Percentiles rank a stretch among this genome's conserved stretches.
phyloP scores from a whole-genome alignment of 2,329 filamentous ascomycete genomes.

The Paecilomyces niveus region DNA sequence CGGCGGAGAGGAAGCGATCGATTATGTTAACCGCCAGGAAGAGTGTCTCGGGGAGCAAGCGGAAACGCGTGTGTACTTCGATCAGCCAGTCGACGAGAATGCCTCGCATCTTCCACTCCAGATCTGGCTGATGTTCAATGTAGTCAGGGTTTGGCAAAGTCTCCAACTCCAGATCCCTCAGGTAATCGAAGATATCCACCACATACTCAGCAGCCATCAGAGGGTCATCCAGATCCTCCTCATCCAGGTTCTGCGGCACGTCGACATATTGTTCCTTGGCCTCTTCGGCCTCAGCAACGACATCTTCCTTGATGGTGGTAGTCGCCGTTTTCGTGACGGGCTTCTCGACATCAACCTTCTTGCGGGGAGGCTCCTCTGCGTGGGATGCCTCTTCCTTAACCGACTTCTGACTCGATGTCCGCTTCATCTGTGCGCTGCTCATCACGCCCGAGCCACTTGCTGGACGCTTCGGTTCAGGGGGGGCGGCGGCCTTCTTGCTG shows the following conservation, averaged over 20 bases:
- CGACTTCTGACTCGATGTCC: constrained; percentile 46
- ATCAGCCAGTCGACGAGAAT: constrained; percentile 98
- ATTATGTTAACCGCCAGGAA: constrained; percentile 98
- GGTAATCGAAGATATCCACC: constrained; percentile 93
- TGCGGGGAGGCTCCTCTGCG: constrained; percentile 58
- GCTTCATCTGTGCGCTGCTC: constrained; percentile 61
- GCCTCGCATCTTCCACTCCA: constrained; percentile 98
- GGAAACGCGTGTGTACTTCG: constrained; percentile 95
- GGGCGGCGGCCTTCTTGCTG: constrained; percentile 50
- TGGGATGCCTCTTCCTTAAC: constrained; percentile 53
- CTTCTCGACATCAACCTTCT: constrained; percentile 55
- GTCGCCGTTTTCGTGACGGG: constrained; percentile 25
- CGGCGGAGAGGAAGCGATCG: constrained; percentile 91
- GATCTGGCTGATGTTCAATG: constrained; percentile 87
- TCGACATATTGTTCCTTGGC: constrained; percentile 34
- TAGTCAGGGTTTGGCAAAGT: constrained; percentile 87
- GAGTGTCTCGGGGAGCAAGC: constrained; percentile 88
- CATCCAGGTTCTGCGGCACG: constrained; percentile 58
- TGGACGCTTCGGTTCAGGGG: constrained; percentile 61
- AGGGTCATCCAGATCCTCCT: constrained; percentile 84
- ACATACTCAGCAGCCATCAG: constrained; percentile 98
- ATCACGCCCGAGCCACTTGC: constrained; percentile 65
- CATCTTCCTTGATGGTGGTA: constrained; percentile 21
- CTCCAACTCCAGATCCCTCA: constrained; percentile 73
- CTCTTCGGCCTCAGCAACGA: constrained; percentile 26